These are phyloP conservation scores for Kockiozyma suomiensis DNA, from an alignment of 805 yeast genomes.

Conservation along the genomic window DNA sequence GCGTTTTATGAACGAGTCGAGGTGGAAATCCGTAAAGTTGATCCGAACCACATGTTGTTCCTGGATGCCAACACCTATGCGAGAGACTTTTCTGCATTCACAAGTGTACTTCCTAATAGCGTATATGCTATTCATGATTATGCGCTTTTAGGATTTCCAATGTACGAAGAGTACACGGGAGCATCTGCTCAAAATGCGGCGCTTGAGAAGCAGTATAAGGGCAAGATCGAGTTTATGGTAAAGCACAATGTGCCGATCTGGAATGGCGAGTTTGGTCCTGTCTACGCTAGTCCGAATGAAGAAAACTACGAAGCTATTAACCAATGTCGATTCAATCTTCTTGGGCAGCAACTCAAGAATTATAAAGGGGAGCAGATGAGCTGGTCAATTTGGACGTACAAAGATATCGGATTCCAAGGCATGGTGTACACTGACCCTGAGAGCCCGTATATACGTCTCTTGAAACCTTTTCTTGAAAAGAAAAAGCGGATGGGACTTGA, in stretches of 20 bases:
- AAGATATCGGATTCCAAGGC: constrained; percentile 58
- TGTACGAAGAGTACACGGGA: constrained; percentile 42
- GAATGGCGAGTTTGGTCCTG: constrained; percentile 56
- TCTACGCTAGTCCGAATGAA: constrained; percentile 49
- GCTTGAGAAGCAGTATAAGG: constrained; percentile 46
- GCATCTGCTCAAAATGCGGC: constrained; percentile 44
- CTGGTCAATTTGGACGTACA: constrained; percentile 59
- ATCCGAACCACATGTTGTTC: constrained; percentile 53
- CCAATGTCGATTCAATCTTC: constrained; percentile 47
- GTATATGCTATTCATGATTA: constrained; percentile 59
- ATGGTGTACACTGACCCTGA: constrained; percentile 51
- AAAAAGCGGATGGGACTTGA: constrained; percentile 53
- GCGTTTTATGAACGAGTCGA: constrained; percentile 48
- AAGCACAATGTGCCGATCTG: constrained; percentile 52
- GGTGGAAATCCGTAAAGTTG: constrained; percentile 48
- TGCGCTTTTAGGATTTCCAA: constrained; percentile 51
- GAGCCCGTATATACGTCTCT: constrained; percentile 49
- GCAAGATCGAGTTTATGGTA: constrained; percentile 51
- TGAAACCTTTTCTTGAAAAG: constrained; percentile 49
- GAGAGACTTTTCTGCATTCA: constrained; percentile 54
- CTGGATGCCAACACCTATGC: constrained; percentile 57
- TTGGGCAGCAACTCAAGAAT: constrained; percentile 51
- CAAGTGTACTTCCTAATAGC: constrained; percentile 47
- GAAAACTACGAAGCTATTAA: constrained; percentile 50
- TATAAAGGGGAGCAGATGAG: constrained; percentile 48